phyloP scores from a whole-genome alignment of 2,329 filamentous ascomycete species.

The Aspergillus novofumigatus region DNA sequence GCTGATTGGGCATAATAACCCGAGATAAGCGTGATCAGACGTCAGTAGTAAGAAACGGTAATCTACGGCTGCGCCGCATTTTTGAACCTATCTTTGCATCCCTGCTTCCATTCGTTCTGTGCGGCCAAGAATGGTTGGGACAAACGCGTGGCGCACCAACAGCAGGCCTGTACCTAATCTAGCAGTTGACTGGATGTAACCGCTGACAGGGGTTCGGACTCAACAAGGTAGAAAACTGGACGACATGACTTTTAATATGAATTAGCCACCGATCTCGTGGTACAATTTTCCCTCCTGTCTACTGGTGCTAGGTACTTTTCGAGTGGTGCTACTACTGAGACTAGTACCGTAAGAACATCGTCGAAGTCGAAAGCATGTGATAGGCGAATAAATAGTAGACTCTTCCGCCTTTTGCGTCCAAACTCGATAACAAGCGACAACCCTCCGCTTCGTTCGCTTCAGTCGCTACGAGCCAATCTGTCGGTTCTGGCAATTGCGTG shows the following conservation, averaged over 20 bases:
- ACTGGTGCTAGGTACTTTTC: background rate
- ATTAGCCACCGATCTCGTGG: background rate
- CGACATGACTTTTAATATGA: background rate
- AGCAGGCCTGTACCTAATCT: background rate
- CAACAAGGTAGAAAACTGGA: background rate
- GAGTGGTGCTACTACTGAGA: background rate
- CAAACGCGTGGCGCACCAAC: background rate
- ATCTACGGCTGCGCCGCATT: background rate
- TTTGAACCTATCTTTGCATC: background rate
- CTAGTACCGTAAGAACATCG: background rate
- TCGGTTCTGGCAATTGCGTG: background rate
- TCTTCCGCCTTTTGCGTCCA: slow-evolving; percentile 7
- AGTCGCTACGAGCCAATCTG: background rate
- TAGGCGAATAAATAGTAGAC: slow-evolving; percentile 15
- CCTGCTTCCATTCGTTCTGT: background rate
- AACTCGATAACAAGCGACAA: slow-evolving; percentile 8
- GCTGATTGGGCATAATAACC: background rate
- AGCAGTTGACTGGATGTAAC: background rate
- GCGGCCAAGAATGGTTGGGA: background rate
- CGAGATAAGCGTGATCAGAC: background rate
- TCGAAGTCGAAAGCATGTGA: slow-evolving; percentile 14
- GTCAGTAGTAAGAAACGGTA: background rate
- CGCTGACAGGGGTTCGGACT: background rate
- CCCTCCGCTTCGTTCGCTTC: background rate
- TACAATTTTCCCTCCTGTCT: background rate